These are phyloP conservation scores for Carpinus fangiana DNA, from an alignment of 306 rosid genomes.

Conservation along the genomic window DNA sequence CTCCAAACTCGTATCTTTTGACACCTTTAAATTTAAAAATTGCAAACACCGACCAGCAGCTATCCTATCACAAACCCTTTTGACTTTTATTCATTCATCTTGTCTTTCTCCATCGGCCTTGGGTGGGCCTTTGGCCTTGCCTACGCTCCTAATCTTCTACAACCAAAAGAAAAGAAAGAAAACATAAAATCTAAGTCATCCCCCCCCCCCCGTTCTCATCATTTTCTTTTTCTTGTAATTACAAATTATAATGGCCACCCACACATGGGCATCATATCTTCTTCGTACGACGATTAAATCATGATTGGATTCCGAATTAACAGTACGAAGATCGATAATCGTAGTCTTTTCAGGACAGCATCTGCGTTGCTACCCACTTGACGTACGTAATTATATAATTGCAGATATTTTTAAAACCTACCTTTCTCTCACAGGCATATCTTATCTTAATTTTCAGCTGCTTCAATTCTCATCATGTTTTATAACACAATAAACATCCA, in stretches of 20 bases:
- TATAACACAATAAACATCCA: neutral
- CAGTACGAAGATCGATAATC: slow-evolving; percentile 3
- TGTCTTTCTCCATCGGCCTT: too few species aligned
- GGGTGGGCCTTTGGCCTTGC: too few species aligned
- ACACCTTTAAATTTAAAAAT: too few species aligned
- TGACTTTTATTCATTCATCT: neutral
- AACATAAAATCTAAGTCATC: too few species aligned
- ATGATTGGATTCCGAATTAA: slow-evolving; percentile 17
- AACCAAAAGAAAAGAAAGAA: too few species aligned
- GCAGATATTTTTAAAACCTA: neutral
- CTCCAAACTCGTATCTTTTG: too few species aligned
- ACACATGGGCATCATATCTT: neutral
- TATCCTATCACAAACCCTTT: neutral
- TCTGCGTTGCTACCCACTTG: neutral
- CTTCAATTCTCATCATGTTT: neutral
- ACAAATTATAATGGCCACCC: too few species aligned
- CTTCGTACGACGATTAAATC: neutral
- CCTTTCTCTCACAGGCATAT: neutral
- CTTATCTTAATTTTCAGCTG: neutral
- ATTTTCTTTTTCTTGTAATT: too few species aligned
- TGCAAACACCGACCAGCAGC: neutral
- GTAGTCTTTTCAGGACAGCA: slow-evolving; percentile 1
- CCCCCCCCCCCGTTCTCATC: too few species aligned
- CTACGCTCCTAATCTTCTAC: neutral
- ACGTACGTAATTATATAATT: neutral